phyloP scores from a whole-genome alignment of 352 stramenopile genomes.

The Pythium aquatile region DNA sequence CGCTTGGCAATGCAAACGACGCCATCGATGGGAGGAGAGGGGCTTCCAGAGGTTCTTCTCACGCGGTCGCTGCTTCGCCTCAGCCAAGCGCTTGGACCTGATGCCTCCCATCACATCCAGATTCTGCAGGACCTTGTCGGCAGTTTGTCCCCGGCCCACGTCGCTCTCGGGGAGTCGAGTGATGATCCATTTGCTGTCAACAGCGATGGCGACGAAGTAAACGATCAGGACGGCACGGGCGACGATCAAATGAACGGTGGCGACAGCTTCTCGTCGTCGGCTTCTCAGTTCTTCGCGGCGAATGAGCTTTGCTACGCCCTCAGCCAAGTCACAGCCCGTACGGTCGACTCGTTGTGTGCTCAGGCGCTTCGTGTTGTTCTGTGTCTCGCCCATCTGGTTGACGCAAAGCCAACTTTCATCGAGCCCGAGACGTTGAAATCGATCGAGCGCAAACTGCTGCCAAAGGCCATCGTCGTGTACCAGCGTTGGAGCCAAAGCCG shows the following conservation, averaged over 20 bases:
- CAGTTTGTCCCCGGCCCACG: conserved; percentile 52
- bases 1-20: conserved; percentile 35
- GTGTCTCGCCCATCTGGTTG: conserved; percentile 59
- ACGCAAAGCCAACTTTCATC: conserved; percentile 57
- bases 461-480: conserved; percentile 64
- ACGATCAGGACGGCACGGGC: conserved; percentile 32
- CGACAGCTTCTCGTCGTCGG: not conserved
- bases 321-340: conserved; percentile 52
- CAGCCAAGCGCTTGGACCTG: conserved; percentile 53
- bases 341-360: conserved; percentile 63
- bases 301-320: conserved; percentile 62
- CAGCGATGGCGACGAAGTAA: conserved; percentile 32
- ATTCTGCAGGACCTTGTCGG: conserved; percentile 60
- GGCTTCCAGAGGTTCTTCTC: conserved; percentile 43
- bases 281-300: conserved; percentile 37
- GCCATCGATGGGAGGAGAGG: not conserved
- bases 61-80: conserved; percentile 54
- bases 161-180: conserved; percentile 13
- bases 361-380: conserved; percentile 64
- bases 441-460: conserved; percentile 46
- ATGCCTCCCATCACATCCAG: conserved; percentile 47
- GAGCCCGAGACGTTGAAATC: conserved; percentile 37
- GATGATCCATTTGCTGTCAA: conserved; percentile 25
- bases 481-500: conserved; percentile 69
- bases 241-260: conserved; percentile 37